Evolutionary conservation across 345 rosid genomes (phyloP), one percentile per base, ranked within the genome.

Genomic region (Rhizophora apiculata): DNA sequence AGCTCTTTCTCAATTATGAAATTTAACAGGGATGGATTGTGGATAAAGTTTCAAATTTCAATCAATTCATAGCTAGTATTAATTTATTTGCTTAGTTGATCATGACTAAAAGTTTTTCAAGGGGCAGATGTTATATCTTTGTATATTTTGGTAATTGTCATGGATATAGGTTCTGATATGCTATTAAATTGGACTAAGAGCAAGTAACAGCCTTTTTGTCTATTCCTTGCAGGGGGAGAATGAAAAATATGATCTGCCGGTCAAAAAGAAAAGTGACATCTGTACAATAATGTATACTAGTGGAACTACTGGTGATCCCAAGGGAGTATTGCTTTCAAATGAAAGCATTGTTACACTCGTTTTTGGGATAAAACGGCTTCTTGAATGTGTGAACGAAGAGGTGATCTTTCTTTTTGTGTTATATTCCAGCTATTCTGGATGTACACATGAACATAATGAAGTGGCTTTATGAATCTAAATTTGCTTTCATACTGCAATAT

Each of bases 261-360:
- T 71, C 79, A 96, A 90, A 75, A 82, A 69, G 80, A 84, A 85
- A 81, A 79, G 74, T 37, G 99, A 96, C 70, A 82, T 96, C 46
- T 92, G 97, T 78, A 96, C 98, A 18, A 86, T 92, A 64, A 96
- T 92, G 99, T 96, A 96, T 73, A 96, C 99, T 49, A 96, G 99
- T 71, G 99, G 99, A 71, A 96, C 99, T 69, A 92, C 99, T 72
- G 98, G 97, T 78, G 98, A 96, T 82, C 99, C 99, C 21, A 96
- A 90, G 76, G 99, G 99, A 78, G 99, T 92, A 6, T 27, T 96
- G 89, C 83, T 96, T 69, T 87, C 99, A 79, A 96, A 92, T 83
- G 87, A 88, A 5, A 89, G 89, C 84, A 90, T 96, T 70, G 83
- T 92, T 70, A 76, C 88, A 77, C 70, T 90, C 30, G 78, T 92